Conservation (phyloP, 2,329 filamentous ascomycete genomes). For the Aspergillus vadensis region DNA sequence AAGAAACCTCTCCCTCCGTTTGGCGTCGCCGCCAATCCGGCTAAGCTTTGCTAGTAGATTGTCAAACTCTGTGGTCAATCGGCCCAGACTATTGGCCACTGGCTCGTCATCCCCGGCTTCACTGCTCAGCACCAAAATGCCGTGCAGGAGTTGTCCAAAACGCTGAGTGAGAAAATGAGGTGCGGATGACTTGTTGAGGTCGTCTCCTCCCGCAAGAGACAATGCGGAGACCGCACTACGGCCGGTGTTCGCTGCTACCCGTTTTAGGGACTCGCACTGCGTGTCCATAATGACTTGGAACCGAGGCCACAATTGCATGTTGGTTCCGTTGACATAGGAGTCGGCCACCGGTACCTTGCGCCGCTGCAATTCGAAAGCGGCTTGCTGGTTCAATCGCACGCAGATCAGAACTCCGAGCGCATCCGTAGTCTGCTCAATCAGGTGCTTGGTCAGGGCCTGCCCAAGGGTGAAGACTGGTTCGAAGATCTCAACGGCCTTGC, state of each 20-base stretch:
- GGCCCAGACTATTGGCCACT: conserved; percentile 74
- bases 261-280: conserved; percentile 83
- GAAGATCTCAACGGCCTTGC: conserved; percentile 85
- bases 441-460: conserved; percentile 70
- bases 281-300: conserved; percentile 92
- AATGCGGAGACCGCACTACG: conserved; percentile 56
- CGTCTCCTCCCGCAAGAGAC: conserved; percentile 53
- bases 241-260: conserved; percentile 51
- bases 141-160: conserved; percentile 91
- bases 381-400: conserved; percentile 88
- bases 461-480: conserved; percentile 86
- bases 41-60: conserved; percentile 77
- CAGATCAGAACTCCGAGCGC: conserved; percentile 86
- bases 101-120: conserved; percentile 95
- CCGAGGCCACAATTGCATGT: conserved; percentile 94
- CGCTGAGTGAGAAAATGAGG: conserved; percentile 91
- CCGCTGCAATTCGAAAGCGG: conserved; percentile 90
- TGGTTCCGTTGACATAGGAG: conserved; percentile 88
- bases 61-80: conserved; percentile 80
- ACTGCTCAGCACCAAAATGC: conserved; percentile 78
- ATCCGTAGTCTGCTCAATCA: conserved; percentile 77
- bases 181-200: conserved; percentile 55
- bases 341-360: conserved; percentile 88
- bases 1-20: conserved; percentile 83
- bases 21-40: conserved; percentile 72